Percentiles rank a stretch among this genome's conserved stretches.
phyloP scores from a whole-genome alignment of 805 yeast genomes.

The Candida boleticola region DNA sequence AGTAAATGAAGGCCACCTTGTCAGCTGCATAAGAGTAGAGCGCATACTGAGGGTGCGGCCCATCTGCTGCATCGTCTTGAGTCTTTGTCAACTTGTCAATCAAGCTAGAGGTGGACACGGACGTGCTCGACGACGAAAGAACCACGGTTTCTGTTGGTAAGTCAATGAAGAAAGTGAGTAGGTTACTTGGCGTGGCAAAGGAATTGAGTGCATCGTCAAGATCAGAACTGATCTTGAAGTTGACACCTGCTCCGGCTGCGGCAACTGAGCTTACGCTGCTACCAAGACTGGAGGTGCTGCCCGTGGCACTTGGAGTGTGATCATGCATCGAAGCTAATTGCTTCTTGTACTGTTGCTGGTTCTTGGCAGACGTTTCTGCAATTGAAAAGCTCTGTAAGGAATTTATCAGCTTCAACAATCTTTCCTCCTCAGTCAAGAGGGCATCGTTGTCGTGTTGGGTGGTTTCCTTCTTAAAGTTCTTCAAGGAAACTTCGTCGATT shows the following conservation, averaged over 20 bases:
- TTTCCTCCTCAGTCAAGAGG: conserved; percentile 61
- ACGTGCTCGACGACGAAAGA: conserved; percentile 17
- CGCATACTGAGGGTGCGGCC: conserved; percentile 55
- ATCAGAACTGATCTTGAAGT: conserved; percentile 24
- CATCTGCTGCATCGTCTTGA: conserved; percentile 21
- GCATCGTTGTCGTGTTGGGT: conserved; percentile 12
- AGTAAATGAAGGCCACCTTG: conserved; percentile 62
- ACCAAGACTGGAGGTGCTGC: conserved; percentile 2
- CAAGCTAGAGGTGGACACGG: conserved; percentile 21
- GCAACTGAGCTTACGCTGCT: background rate
- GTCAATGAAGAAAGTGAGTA: conserved; percentile 54
- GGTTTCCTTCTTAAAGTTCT: conserved; percentile 37
- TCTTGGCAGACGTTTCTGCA: conserved; percentile 14
- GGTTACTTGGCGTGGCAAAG: conserved; percentile 18
- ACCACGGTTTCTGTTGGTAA: conserved; percentile 41
- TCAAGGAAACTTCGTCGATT: conserved; percentile 50
- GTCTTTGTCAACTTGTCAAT: conserved; percentile 14
- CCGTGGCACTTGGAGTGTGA: conserved; percentile 2
- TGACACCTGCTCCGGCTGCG: conserved; percentile 13
- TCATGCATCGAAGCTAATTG: conserved; percentile 37
- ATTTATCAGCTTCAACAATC: conserved; percentile 44
- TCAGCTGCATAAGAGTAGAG: conserved; percentile 43
- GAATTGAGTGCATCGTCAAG: conserved; percentile 12
- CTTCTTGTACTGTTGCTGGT: conserved; percentile 18
- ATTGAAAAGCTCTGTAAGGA: conserved; percentile 29